These are phyloP conservation scores for Wickerhamiella slavikovae DNA, from an alignment of 805 yeast species.

Conservation along the genomic window DNA sequence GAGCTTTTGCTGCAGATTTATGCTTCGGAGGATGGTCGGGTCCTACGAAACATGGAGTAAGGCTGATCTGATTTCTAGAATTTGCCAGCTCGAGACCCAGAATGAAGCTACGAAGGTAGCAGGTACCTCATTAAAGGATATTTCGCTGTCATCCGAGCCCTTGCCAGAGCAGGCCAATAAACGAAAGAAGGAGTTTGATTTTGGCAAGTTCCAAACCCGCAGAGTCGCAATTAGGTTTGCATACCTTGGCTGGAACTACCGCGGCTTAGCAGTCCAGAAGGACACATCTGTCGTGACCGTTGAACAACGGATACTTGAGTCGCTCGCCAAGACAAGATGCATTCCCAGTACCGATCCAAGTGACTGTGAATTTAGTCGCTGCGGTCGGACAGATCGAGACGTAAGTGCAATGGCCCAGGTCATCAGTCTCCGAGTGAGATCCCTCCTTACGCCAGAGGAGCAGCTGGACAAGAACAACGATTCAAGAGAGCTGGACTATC, in stretches of 20 bases:
- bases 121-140: too few relatives aligned
- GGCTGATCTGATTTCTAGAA: slow-evolving; percentile 36
- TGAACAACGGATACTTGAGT: slow-evolving; percentile 55
- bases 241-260: slow-evolving; percentile 82
- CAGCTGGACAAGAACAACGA: slow-evolving; percentile 40
- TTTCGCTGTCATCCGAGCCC: background rate
- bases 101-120: background rate
- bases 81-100: slow-evolving; percentile 33
- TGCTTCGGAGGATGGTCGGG: slow-evolving; percentile 2
- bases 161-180: slow-evolving; percentile 19
- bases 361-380: slow-evolving; percentile 59
- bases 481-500: slow-evolving; percentile 50
- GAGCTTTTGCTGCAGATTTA: too few relatives aligned
- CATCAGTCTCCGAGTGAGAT: slow-evolving; percentile 57
- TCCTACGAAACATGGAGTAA: slow-evolving; percentile 30
- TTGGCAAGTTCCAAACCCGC: slow-evolving; percentile 39
- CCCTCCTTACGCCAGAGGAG: slow-evolving; percentile 40
- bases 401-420: slow-evolving; percentile 96
- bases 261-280: slow-evolving; percentile 69
- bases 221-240: slow-evolving; percentile 67
- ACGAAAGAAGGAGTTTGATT: too few relatives aligned
- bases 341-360: slow-evolving; percentile 35
- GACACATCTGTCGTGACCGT: slow-evolving; percentile 71
- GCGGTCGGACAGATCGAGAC: slow-evolving; percentile 93
- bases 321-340: slow-evolving; percentile 44